These are phyloP conservation scores for Somion occarium DNA, from an alignment of 1,284 basidiomycete species.

Conservation along the genomic window DNA sequence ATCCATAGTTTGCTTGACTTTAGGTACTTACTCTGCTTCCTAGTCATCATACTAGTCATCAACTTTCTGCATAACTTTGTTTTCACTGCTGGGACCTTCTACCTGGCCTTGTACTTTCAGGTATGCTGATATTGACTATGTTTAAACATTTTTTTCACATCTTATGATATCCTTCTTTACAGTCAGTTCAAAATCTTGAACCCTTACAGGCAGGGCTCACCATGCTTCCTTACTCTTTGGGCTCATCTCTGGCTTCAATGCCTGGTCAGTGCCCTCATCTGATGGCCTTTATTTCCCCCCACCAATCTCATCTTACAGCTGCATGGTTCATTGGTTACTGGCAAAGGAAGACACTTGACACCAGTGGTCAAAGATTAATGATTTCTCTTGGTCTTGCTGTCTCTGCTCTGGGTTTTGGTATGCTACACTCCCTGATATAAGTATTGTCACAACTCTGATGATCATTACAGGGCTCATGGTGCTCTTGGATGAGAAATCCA, in stretches of 20 bases:
- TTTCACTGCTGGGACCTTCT: slow-evolving; percentile 79
- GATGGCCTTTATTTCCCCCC: not conserved
- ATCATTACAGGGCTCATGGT: slow-evolving; percentile 53
- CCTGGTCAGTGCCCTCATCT: slow-evolving; percentile 33
- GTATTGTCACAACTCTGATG: slow-evolving; percentile 14
- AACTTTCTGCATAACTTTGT: slow-evolving; percentile 76
- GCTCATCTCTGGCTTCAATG: slow-evolving; percentile 75
- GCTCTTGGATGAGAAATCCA: slow-evolving; percentile 49
- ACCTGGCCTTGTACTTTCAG: slow-evolving; percentile 76
- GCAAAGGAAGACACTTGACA: slow-evolving; percentile 52
- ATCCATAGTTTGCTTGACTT: slow-evolving; percentile 12
- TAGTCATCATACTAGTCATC: slow-evolving; percentile 62
- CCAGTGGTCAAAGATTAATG: slow-evolving; percentile 56
- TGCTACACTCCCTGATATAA: slow-evolving; percentile 20
- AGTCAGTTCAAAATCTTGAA: slow-evolving; percentile 64
- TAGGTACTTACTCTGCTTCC: slow-evolving; percentile 17
- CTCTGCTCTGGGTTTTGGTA: slow-evolving; percentile 69
- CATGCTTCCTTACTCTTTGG: slow-evolving; percentile 76
- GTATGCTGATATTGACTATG: too few relatives aligned
- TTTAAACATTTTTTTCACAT: slow-evolving; percentile 3
- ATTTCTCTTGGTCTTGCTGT: slow-evolving; percentile 60
- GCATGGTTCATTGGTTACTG: slow-evolving; percentile 70
- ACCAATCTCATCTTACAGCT: slow-evolving; percentile 25
- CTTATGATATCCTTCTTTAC: too few relatives aligned
- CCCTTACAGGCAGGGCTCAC: slow-evolving; percentile 66